Conservation (phyloP, 495 filamentous ascomycete genomes). For the Penicillium silybi region DNA sequence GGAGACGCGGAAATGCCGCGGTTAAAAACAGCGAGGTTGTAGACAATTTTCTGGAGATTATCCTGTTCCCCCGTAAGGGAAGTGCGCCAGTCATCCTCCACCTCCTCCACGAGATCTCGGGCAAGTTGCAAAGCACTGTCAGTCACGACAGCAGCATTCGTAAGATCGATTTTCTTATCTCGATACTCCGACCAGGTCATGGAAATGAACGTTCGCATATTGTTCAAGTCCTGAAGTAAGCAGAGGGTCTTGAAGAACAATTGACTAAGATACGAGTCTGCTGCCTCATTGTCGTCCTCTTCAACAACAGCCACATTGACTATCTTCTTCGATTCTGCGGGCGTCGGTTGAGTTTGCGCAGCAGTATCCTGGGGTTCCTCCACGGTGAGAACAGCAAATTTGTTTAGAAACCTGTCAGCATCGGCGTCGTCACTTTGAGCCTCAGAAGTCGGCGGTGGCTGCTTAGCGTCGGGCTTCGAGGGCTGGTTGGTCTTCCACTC, state of each 20-base stretch:
- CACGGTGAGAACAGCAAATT: constrained; percentile 29
- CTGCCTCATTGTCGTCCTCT: constrained; percentile 22
- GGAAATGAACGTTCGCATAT: constrained; percentile 24
- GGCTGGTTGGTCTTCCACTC: constrained; percentile 21
- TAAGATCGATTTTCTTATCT: constrained; percentile 28
- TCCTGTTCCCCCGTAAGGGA: constrained; percentile 5
- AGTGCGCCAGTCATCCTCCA: constrained; percentile 16
- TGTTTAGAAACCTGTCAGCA: constrained; percentile 21
- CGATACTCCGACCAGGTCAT: constrained; percentile 29
- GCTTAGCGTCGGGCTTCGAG: constrained; percentile 14
- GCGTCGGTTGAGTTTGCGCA: constrained; percentile 1
- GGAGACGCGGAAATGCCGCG: constrained; percentile 16
- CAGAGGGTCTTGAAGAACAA: constrained; percentile 29
- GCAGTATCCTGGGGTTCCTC: constrained; percentile 27
- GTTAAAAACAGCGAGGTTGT: constrained; percentile 7
- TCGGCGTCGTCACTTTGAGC: constrained; percentile 8
- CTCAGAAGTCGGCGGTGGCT: constrained; percentile 11
- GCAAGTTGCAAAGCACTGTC: constrained; percentile 29
- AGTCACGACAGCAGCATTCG: constrained; percentile 31
- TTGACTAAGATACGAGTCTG: constrained; percentile 11
- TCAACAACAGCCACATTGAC: constrained; percentile 23
- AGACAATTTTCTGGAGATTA: constrained; percentile 19
- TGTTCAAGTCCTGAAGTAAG: constrained; percentile 25
- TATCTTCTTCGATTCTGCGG: constrained; percentile 17
- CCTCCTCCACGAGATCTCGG: constrained; percentile 17